Evolutionary conservation across 2,329 filamentous ascomycete species (phyloP), one percentile per base, ranked within the genome.

Genomic region (Xylariaceae sp.): DNA sequence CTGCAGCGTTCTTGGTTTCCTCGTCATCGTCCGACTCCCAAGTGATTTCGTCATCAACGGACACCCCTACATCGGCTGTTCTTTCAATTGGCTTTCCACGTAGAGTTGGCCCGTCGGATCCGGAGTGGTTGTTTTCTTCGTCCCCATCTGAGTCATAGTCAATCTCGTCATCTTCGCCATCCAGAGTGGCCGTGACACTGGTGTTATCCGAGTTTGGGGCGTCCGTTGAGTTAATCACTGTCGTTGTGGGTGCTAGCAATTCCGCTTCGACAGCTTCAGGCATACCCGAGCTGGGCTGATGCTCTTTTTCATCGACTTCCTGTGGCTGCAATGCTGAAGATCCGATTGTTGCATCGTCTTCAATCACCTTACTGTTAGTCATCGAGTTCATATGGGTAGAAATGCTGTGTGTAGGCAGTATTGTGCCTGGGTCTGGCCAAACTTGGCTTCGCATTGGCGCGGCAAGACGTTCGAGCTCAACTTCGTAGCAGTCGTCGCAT

Each of bases 131-230:
- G 67, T 68, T 50, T 16, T 52, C 44, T 13, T 71, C 70, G 16
- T 70, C 72, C 26, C 70, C 65, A 40, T 70, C 68, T 2, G 66
- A 66, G 49, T 53, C 21, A 19, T 72, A 70, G 53, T 71, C 67
- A 43, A 71, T 71, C 47, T 68, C 66, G 34, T 67, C 61, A 22
- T 68, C 67, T 19, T 68, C 67, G 18, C 64, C 62, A 30, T 65
- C 65, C 5, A 71, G 59, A 41, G 67, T 70, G 15, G 63, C 67
- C 8, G 69, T 70, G 13, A 67, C 69, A 51, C 70, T 71, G 26
- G 67, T 70, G 46, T 64, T 65, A 9, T 69, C 65, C 10, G 70
- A 72, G 18, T 63, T 67, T 51, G 64, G 66, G n/a, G 58, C 66
- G 37, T 68, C 69, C 16, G 55, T 59, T 34, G 63, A 52, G 43